Base-by-base conservation (phyloP, 2,329 filamentous ascomycete genomes). In the Calonectria multiphialidica region DNA sequence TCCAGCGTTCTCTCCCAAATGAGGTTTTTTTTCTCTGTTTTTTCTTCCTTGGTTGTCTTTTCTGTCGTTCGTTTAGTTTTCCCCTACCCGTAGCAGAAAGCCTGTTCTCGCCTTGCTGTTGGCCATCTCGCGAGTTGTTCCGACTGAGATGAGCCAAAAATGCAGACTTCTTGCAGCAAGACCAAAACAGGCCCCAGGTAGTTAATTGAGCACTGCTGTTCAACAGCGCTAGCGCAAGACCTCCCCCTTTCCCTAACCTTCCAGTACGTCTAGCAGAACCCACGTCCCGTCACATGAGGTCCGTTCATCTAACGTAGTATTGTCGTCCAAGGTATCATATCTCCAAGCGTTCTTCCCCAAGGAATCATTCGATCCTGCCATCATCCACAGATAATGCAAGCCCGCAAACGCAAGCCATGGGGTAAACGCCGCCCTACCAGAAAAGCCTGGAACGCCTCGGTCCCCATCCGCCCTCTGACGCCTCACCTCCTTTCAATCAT, bases 311-410 rank as follows among this genome's bases (percentile, higher is more conserved):
- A 81, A 81, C 79, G 78, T 80, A 79, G 77, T 78, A 76, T 77
- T 79, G 75, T 82, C 81, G 77, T 82, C 78, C 35, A 80, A 82
- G 79, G 81, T 83, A 83, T 83, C 81, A 80, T 82, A 77, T 77
- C 77, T 75, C 74, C 81, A 55, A 74, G 65, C 75, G 66, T 71
- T 75, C 64, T 66, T 66, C 72, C 71, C 74, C 73, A 65, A 76
- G 73, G 74, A 76, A 68, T 76, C 69, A 72, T 77, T 72, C 75
- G 74, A 74, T 76, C 76, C 72, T 77, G 74, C 74, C 68, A 72
- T 78, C 74, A 76, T 72, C 74, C 69, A 73, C 78, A 76, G 75
- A 75, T 73, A 79, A 74, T 77, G 78, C 70, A 78, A 76, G 75
- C 77, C 75, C 74, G 78, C 76, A 75, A 75, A 80, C 70, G 72